Evolutionary conservation across 2,329 filamentous ascomycete genomes (phyloP), one percentile per base, ranked within the genome.

Genomic region (Chrysoporthe puriensis): DNA sequence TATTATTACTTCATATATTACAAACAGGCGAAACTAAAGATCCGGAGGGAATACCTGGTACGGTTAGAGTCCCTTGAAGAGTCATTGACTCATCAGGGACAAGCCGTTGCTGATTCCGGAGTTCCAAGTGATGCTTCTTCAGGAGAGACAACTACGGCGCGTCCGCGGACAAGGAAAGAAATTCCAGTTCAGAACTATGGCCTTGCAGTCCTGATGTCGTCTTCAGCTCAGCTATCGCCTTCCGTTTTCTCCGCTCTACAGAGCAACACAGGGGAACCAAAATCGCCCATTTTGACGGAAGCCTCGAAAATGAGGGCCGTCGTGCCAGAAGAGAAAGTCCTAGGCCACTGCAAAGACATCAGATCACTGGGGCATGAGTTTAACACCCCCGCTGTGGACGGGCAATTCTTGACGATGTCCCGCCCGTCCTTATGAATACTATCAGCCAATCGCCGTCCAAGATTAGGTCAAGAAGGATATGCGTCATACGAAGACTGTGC

Each of bases 1-100:
- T 48, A 18, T 16, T 60, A 60, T 11, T 61, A 65, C n/a, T 52
- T 21, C 11, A 26, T 52, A n/a, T 65, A 65, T 18, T 65, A 65
- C 32, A 57, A 50, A 16, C 18, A 65, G 5, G 57, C 36, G 18
- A 60, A 65, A n/a, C 56, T 65, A 5, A 48, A 43, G 14, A 36
- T 65, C 6, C 32, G 40, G 16, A 32, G n/a, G 16, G n/a, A 61
- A 43, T 42, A 43, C 13, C 13, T 65, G 34, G 34, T 44, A n/a
- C 56, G 56, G 9, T 32, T 60, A 6, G 44, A 21, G 11, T 44
- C 36, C 8, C n/a, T 32, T 18, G 40, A 14, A 11, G 18, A 50
- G 32, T 42, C 64, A 2, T n/a, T 40, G 14, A 13, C 32, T 7
- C 50, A 62, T n/a, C 46, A 46, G 4, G 36, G 42, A 2, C 42